phyloP scores from a whole-genome alignment of 148 eudicot species.

The Silene conica region DNA sequence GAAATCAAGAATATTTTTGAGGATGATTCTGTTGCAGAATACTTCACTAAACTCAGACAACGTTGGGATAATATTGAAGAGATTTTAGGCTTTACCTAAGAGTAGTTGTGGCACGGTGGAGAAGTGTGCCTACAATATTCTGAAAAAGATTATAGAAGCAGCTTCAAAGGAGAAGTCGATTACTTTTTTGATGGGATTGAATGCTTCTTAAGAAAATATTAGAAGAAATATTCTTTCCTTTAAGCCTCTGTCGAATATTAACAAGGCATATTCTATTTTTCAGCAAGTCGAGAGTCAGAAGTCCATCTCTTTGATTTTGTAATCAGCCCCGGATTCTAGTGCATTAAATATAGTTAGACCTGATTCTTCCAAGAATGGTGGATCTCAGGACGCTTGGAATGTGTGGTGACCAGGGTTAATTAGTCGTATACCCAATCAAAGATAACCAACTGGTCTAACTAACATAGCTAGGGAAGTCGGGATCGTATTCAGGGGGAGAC shows the following conservation, averaged over 20 bases:
- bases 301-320: background rate
- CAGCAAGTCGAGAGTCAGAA: background rate
- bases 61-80: background rate
- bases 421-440: too few species aligned
- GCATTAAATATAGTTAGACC: background rate
- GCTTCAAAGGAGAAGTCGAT: background rate
- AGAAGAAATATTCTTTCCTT: background rate
- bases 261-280: background rate
- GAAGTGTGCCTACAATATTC: background rate
- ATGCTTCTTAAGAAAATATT: background rate
- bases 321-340: background rate
- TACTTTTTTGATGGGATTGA: background rate
- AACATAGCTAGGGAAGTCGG: too few species aligned
- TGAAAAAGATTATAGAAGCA: background rate
- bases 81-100: background rate
- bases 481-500: too few species aligned
- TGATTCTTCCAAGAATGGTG: too few species aligned
- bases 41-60: background rate
- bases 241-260: background rate
- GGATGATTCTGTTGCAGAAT: background rate
- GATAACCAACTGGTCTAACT: too few species aligned
- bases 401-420: too few species aligned
- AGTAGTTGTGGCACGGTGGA: background rate
- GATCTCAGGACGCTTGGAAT: too few species aligned
- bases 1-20: background rate